A percentile compares a stretch with the other conserved stretches of the same genome.
Conservation (phyloP, 129 eudicot genomes). For the Flaveria robusta region DNA sequence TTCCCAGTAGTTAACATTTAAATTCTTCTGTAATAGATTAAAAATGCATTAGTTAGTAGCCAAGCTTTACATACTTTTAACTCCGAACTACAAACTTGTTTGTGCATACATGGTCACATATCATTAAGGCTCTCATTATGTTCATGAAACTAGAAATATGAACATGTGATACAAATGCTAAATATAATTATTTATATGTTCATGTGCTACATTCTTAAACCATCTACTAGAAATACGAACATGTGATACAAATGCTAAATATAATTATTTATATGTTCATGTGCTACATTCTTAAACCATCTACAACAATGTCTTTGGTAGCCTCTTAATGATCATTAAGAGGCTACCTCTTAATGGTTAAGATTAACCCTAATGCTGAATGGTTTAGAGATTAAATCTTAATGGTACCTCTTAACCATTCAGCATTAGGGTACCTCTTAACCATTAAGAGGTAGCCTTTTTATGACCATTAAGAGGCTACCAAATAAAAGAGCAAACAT, state of each 20-base stretch:
- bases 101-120: background rate
- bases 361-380: too few relatives aligned
- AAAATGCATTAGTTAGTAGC: conserved; percentile 28
- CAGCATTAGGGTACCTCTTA: too few relatives aligned
- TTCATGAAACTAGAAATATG: background rate
- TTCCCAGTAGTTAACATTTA: conserved; percentile 65
- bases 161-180: background rate
- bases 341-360: too few relatives aligned
- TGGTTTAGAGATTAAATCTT: too few relatives aligned
- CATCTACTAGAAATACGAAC: background rate
- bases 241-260: background rate
- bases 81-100: background rate
- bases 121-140: background rate
- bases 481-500: background rate
- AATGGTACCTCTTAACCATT: too few relatives aligned
- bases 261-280: too few relatives aligned
- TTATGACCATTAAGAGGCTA: too few relatives aligned
- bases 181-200: background rate
- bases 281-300: background rate
- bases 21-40: conserved; percentile 57
- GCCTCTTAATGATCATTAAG: too few relatives aligned
- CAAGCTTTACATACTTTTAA: background rate
- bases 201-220: background rate
- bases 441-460: too few relatives aligned
- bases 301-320: too few relatives aligned